These are phyloP conservation scores for Bipolaris cookei DNA, from an alignment of 2,329 filamentous ascomycete species.

Conservation along the genomic window DNA sequence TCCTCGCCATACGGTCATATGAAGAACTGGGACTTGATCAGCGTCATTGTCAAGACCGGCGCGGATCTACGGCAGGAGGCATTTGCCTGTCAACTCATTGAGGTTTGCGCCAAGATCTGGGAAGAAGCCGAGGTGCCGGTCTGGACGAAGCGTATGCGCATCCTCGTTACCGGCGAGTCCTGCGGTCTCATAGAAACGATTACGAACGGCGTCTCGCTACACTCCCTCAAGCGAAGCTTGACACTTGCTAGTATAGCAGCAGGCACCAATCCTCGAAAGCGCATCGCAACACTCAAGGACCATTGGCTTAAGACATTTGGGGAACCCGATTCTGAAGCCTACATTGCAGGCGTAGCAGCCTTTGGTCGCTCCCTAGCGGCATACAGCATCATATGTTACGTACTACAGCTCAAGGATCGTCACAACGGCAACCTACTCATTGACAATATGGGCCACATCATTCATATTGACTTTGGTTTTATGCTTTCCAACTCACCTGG, in stretches of 20 bases:
- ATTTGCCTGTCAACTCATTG: constrained; percentile 84
- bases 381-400: constrained; percentile 84
- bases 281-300: constrained; percentile 80
- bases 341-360: constrained; percentile 74
- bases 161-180: constrained; percentile 82
- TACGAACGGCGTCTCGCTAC: constrained; percentile 84
- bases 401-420: constrained; percentile 82
- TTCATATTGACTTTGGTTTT: constrained; percentile 90
- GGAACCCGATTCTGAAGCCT: constrained; percentile 69
- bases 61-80: constrained; percentile 83
- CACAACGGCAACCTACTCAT: constrained; percentile 88
- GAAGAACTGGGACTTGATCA: constrained; percentile 88
- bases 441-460: constrained; percentile 83
- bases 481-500: constrained; percentile 88
- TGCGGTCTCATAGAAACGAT: constrained; percentile 87
- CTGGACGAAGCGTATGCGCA: constrained; percentile 90
- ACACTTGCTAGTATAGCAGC: constrained; percentile 76
- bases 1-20: constrained; percentile 87
- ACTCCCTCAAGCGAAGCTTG: constrained; percentile 81
- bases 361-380: constrained; percentile 83
- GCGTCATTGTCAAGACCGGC: constrained; percentile 86
- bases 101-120: constrained; percentile 83
- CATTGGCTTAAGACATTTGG: constrained; percentile 83
- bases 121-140: constrained; percentile 74
- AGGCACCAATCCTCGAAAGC: constrained; percentile 73